Evolutionary conservation across 1,284 basidiomycete species (phyloP).

Genomic region (Microbotryum saponariae): DNA sequence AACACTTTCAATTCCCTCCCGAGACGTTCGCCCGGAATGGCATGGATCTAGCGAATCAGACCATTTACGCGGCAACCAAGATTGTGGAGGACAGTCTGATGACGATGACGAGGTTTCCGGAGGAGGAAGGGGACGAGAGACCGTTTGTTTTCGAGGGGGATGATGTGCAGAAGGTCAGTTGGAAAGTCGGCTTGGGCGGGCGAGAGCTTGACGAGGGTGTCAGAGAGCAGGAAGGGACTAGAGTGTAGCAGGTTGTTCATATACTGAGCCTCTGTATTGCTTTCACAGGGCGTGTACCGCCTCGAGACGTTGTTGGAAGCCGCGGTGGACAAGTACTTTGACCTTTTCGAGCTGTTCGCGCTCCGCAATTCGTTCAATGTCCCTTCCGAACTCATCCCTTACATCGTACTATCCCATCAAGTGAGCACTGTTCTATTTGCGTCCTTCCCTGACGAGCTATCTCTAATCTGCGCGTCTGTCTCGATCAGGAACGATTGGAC

Average conservation of each 20-base stretch:
- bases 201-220: too few species aligned
- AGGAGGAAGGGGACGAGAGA: constrained; percentile 2
- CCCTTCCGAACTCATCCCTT: constrained; percentile 26
- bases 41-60: constrained; percentile 29
- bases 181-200: neutral
- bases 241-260: too few species aligned
- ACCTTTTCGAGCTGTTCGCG: constrained; percentile 35
- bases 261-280: neutral
- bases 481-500: constrained; percentile 20
- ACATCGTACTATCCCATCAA: constrained; percentile 31
- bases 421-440: neutral
- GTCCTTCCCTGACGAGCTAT: neutral
- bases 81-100: constrained; percentile 5
- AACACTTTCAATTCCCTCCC: constrained; percentile 28
- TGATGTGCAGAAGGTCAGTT: constrained; percentile 8
- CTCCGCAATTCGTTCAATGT: constrained; percentile 34
- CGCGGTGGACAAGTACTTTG: constrained; percentile 34
- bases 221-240: too few species aligned
- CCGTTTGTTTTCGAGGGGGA: constrained; percentile 10
- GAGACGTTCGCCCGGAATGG: constrained; percentile 29
- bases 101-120: constrained; percentile 5
- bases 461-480: neutral
- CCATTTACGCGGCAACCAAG: constrained; percentile 22
- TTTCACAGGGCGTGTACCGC: constrained; percentile 30
- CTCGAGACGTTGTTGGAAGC: constrained; percentile 35